phyloP scores from a whole-genome alignment of 2,329 filamentous ascomycete species.

The Fusarium virguliforme region DNA sequence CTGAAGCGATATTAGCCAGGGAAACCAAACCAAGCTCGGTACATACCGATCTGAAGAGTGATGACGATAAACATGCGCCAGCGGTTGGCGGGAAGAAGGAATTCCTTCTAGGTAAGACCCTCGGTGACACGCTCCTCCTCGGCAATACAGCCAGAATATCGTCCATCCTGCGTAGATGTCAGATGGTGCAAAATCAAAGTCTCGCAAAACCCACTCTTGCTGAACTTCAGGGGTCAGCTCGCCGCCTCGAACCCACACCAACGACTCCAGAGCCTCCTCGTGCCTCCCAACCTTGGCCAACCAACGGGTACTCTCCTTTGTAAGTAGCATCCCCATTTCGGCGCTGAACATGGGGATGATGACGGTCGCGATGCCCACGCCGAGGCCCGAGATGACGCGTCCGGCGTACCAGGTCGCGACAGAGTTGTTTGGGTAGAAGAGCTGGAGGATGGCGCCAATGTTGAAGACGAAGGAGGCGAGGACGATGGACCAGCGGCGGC shows the following conservation, averaged over 20 bases:
- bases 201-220: slow-evolving; percentile 51
- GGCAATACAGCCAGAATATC: slow-evolving; percentile 63
- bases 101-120: slow-evolving; percentile 64
- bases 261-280: slow-evolving; percentile 63
- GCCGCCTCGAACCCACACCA: slow-evolving; percentile 69
- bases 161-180: slow-evolving; percentile 51
- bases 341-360: slow-evolving; percentile 64
- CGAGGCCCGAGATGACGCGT: slow-evolving; percentile 56
- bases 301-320: slow-evolving; percentile 65
- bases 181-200: slow-evolving; percentile 5
- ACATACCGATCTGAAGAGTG: slow-evolving; percentile 64
- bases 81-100: slow-evolving; percentile 63
- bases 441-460: slow-evolving; percentile 60
- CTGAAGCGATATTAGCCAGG: slow-evolving; percentile 32
- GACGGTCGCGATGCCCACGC: slow-evolving; percentile 60
- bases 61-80: slow-evolving; percentile 65
- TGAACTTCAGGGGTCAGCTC: slow-evolving; percentile 54
- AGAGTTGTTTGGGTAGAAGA: slow-evolving; percentile 56
- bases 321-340: slow-evolving; percentile 66
- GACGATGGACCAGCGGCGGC: slow-evolving; percentile 59
- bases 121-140: slow-evolving; percentile 64
- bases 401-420: slow-evolving; percentile 59
- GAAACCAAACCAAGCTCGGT: not conserved
- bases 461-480: slow-evolving; percentile 62
- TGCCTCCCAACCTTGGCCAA: slow-evolving; percentile 62